A percentile compares a stretch with the other conserved stretches of the same genome.
Conservation (phyloP, 305 asterid genomes). For the Solanum hybrid region DNA sequence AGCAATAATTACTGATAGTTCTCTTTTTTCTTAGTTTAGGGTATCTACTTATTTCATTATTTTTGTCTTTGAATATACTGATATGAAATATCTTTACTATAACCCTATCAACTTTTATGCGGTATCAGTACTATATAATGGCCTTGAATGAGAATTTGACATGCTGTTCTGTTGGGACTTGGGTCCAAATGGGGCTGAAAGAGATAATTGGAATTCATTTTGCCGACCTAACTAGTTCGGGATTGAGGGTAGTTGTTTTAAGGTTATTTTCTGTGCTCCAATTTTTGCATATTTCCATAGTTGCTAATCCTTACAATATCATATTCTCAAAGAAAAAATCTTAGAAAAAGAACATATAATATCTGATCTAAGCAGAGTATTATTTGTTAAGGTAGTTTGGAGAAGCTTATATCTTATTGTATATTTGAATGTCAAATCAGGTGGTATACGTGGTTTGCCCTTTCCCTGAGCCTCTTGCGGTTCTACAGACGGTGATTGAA, state of each 20-base stretch:
- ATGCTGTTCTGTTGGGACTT: neutral
- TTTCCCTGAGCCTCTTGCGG: conserved; percentile 96
- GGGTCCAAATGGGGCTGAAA: neutral
- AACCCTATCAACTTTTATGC: neutral
- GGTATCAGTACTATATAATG: neutral
- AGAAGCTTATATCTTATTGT: neutral
- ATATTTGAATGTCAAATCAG: conserved; percentile 32
- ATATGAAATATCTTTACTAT: neutral
- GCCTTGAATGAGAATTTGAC: neutral
- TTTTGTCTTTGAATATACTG: neutral
- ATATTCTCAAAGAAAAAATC: neutral
- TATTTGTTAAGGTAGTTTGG: neutral
- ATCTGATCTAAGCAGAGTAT: neutral
- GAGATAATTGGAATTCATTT: neutral
- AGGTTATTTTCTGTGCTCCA: neutral
- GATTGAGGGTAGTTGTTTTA: neutral
- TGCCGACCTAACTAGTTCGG: neutral
- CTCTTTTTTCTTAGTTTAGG: neutral
- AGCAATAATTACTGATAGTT: neutral
- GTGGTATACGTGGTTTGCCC: conserved; percentile 98
- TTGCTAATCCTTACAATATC: neutral
- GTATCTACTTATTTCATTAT: neutral
- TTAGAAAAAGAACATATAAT: neutral
- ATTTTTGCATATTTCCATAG: neutral
- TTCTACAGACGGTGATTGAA: conserved; percentile 88